Base-by-base conservation (phyloP, 768 basidiomycete species). In the Pulveroboletus frians region DNA sequence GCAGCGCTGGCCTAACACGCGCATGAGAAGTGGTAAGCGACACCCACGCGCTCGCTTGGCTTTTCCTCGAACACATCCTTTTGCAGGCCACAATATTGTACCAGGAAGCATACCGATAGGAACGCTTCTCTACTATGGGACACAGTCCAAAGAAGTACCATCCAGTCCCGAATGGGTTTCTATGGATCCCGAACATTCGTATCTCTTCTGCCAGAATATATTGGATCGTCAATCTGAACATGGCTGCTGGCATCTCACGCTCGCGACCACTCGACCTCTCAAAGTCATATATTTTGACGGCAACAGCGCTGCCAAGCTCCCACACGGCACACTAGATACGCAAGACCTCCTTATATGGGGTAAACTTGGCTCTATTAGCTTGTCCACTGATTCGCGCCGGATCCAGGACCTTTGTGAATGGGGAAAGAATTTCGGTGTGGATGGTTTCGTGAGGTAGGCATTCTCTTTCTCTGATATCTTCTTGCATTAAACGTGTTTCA, bases 271-370 rank as follows among this genome's bases (percentile, higher is more conserved):
- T 21, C 56, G 61, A 15, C 60, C 75, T 1, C 57, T 80, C 26
- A 74, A 72, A 32, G 58, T 80, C 3, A 47, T 79, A 7, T 78
- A 80, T 53, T 79, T 80, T 39, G 79, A 81, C 45, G 78, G 79
- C 0, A 73, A 61, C 38, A 76, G 77, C 44, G 77, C 73, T 0
- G 71, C 69, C 1, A 78, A 76, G 44, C 61, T 76, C 62, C n/a
- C 42, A n/a, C 57, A 57, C 0, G 77, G 77, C 0, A 42, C 72
- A 4, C 49, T 79, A 67, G 74, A 79, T 45, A 69, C 63, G 13
- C 77, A 79, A 49, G 78, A 79, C 47, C 59, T 79, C 15, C 17
- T 79, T 4, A 46, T 55, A 18, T 80, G 74, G 75, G 75, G 75
- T 1, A 42, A 54, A 39, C 31, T 64, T 2, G 30, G 44, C 14